These are phyloP conservation scores for Phialemoniopsis sp. DNA, from an alignment of 2,329 filamentous ascomycete genomes.

Conservation along the genomic window DNA sequence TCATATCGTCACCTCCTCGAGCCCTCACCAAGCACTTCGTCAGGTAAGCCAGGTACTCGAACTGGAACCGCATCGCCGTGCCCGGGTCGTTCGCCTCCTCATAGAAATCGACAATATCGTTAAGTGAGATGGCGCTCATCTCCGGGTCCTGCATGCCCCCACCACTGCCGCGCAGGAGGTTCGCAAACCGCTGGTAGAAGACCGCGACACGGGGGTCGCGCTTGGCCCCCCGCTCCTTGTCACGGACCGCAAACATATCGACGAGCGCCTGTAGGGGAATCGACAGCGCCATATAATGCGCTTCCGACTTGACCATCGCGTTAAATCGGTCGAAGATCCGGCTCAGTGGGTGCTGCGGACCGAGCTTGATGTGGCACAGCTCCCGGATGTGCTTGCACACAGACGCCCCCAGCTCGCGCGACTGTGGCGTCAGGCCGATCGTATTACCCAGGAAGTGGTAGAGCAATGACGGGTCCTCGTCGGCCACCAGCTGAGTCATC, in stretches of 20 bases:
- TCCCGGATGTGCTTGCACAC: conserved; percentile 8
- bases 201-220: not conserved
- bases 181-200: conserved; percentile 1
- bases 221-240: not conserved
- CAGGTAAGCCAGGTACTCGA: conserved; percentile 6
- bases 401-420: conserved; percentile 2
- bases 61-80: conserved; percentile 6
- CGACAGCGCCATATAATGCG: conserved; percentile 5
- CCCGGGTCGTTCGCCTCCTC: conserved; percentile 6
- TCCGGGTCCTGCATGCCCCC: not conserved
- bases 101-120: conserved; percentile 3
- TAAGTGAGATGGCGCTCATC: conserved; percentile 1
- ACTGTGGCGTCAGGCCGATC: conserved; percentile 4
- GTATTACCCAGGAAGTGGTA: conserved; percentile 12
- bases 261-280: conserved; percentile 5
- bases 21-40: not conserved
- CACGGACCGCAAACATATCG: conserved; percentile 3
- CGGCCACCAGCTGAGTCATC: conserved; percentile 13
- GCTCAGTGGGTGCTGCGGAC: conserved; percentile 7
- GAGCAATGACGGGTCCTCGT: conserved; percentile 16
- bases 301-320: conserved; percentile 2
- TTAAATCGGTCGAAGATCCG: conserved; percentile 4
- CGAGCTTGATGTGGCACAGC: conserved; percentile 7
- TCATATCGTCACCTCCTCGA: not conserved
- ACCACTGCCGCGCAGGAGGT: conserved; percentile 1